Evolutionary conservation across 169 alveolate species (phyloP), one percentile per base, ranked within the genome.

Genomic region (Eimeria acervulina): DNA sequence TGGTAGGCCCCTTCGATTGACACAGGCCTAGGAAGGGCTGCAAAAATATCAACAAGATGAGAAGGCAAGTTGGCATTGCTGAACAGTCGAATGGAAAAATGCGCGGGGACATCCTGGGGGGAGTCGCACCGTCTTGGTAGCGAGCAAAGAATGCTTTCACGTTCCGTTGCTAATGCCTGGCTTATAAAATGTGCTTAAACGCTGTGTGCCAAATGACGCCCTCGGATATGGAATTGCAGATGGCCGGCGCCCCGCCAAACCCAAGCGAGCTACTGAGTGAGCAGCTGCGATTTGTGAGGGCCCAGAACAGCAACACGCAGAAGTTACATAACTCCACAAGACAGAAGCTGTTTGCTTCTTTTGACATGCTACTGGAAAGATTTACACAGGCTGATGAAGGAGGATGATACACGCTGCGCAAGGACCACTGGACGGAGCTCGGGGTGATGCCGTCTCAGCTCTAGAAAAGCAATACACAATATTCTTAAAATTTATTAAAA

Each of bases 381-480:
- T 31, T 10, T 33, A 36, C 33, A 70, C 33, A 33, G n/a, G n/a
- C 51, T 13, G 26, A 10, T 66, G 26, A 1, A n/a, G 15, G 81
- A 15, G 28, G 31, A 13, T 40, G 33, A 0, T 78, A 47, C 28
- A 47, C 88, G 28, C 88, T 40, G 38, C 38, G 66, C 63, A 21
- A 78, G 63, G 88, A 78, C 88, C 88, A 78, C 38, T 78, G 88
- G 88, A 78, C 88, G 88, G 23, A 21, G 63, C 63, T 8, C 23
- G 42, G 40, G 88, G 38, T 17, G 4, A 6, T 15, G 61, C 61
- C 15, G 31, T 44, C 61, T 23, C 66, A 78, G 88, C 88, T 44
- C n/a, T 26, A 78, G n/a, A 44, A 26, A 42, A 3, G 33, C 33
- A 42, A 2, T 26, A 23, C 6, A n/a, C 31, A 28, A 3, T n/a